These are phyloP conservation scores for Trichoderma brevicompactum DNA, from an alignment of 2,329 filamentous ascomycete species.

Conservation along the genomic window DNA sequence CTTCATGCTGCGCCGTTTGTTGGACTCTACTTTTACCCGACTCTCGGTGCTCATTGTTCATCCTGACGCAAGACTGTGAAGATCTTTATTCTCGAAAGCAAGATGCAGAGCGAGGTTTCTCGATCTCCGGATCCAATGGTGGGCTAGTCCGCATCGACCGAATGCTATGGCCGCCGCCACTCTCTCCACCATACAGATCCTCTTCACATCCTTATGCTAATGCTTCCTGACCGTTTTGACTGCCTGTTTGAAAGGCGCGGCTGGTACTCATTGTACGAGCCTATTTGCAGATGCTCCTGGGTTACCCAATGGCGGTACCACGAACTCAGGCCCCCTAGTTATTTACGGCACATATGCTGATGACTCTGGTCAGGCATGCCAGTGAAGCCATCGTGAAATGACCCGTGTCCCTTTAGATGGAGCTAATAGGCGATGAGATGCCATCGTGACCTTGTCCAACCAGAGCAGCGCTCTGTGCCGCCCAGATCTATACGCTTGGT, in stretches of 20 bases:
- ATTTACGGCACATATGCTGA: constrained; percentile 24
- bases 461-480: constrained; percentile 1
- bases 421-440: constrained; percentile 26
- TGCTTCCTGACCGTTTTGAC: background rate
- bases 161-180: background rate
- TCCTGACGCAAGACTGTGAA: constrained; percentile 23
- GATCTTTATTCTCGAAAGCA: constrained; percentile 7
- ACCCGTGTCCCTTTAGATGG: constrained; percentile 19
- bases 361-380: constrained; percentile 28
- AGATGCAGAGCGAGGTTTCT: constrained; percentile 1
- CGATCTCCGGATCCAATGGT: background rate
- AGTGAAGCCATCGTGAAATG: constrained; percentile 30
- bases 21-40: background rate
- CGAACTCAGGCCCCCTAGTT: constrained; percentile 5
- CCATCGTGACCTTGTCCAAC: constrained; percentile 23
- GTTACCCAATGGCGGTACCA: background rate
- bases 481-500: background rate
- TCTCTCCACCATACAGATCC: background rate
- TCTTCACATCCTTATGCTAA: background rate
- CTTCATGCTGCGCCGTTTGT: background rate
- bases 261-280: background rate
- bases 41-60: constrained; percentile 25
- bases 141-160: background rate
- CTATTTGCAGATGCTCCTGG: background rate
- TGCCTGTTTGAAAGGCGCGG: background rate